Conservation (phyloP, 768 basidiomycete species). For the Podaxis sp. region DNA sequence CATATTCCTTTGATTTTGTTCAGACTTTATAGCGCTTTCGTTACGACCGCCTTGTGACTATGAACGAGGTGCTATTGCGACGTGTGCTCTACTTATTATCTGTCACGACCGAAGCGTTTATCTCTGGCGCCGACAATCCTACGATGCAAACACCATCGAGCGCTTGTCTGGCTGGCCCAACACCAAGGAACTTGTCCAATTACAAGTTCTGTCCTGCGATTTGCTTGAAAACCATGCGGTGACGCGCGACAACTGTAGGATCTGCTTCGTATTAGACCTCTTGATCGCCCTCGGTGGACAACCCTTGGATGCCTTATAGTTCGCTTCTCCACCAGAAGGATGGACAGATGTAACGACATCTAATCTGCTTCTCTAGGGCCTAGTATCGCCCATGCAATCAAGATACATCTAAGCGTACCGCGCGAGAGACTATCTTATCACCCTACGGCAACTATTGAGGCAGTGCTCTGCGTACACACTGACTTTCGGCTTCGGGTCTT, state of each 20-base stretch:
- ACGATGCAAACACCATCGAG: neutral
- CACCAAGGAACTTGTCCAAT: neutral
- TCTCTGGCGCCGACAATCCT: neutral
- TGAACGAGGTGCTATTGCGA: neutral
- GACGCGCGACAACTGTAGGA: neutral
- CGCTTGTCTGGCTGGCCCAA: neutral
- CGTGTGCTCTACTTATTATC: neutral
- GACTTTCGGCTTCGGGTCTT: neutral
- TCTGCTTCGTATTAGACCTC: neutral
- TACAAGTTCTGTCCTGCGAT: constrained; percentile 1
- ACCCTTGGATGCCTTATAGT: neutral
- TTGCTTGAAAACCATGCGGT: neutral
- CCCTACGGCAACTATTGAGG: neutral
- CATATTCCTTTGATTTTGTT: neutral
- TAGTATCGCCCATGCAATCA: constrained; percentile 1
- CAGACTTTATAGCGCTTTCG: neutral
- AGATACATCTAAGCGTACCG: neutral
- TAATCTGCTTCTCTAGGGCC: constrained; percentile 1
- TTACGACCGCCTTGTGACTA: neutral
- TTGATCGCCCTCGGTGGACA: neutral
- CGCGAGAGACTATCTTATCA: constrained; percentile 5
- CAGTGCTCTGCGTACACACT: neutral
- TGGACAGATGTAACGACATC: constrained; percentile 9
- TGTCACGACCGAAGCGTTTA: neutral
- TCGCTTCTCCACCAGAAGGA: neutral